Conservation (phyloP, 305 asterid species). For the Solanum hybrid region DNA sequence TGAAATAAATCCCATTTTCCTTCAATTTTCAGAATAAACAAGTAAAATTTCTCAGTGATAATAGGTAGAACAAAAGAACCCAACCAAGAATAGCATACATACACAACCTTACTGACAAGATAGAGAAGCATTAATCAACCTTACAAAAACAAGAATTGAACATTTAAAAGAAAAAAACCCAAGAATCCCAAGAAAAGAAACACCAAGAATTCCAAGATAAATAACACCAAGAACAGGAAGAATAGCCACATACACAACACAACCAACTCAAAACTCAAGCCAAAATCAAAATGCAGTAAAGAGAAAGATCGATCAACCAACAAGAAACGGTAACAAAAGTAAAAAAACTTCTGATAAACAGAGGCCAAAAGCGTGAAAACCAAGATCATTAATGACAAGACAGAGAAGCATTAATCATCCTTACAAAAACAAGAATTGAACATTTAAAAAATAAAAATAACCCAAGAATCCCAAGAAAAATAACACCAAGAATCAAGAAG, state of each 20-base stretch:
- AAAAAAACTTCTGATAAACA: not conserved
- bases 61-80: not conserved
- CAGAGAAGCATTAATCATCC: not conserved
- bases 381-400: not conserved
- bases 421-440: not conserved
- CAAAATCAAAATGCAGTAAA: not conserved
- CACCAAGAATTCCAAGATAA: not conserved
- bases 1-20: conserved; percentile 87
- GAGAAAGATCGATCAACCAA: not conserved
- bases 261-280: not conserved
- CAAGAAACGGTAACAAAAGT: not conserved
- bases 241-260: not conserved
- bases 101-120: not conserved
- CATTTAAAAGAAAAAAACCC: not conserved
- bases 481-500: not conserved
- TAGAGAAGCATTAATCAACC: not conserved
- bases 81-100: not conserved
- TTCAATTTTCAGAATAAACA: not conserved
- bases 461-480: not conserved
- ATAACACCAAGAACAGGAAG: not conserved
- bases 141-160: not conserved
- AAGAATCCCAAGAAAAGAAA: not conserved
- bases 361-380: not conserved
- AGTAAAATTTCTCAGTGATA: not conserved
- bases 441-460: not conserved